Evolutionary conservation across 352 stramenopile genomes (phyloP).

Genomic region (Phytophthora kernoviae): DNA sequence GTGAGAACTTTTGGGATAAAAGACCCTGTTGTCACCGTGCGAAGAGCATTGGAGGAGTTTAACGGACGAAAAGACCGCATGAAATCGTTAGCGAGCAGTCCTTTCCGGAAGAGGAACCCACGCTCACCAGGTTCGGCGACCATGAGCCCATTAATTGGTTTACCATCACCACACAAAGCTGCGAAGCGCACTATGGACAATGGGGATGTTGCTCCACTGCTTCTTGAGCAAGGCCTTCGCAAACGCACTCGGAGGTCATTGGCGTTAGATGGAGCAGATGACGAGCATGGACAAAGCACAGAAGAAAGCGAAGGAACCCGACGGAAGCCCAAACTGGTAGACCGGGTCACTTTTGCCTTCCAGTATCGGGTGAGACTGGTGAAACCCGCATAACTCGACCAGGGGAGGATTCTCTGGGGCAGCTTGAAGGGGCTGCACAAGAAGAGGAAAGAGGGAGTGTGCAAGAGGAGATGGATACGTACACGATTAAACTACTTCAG

Average conservation of each 20-base stretch:
- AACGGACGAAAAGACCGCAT: slow-evolving; percentile 43
- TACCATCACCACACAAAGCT: slow-evolving; percentile 35
- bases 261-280: slow-evolving; percentile 23
- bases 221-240: slow-evolving; percentile 37
- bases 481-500: slow-evolving; percentile 65
- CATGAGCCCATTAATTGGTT: slow-evolving; percentile 27
- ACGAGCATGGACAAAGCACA: slow-evolving; percentile 10
- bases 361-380: slow-evolving; percentile 29
- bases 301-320: slow-evolving; percentile 19
- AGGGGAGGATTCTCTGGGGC: slow-evolving; percentile 60
- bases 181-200: slow-evolving; percentile 39
- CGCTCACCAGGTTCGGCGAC: slow-evolving; percentile 19
- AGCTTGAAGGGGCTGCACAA: slow-evolving; percentile 15
- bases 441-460: slow-evolving; percentile 28
- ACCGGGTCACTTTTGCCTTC: slow-evolving; percentile 59
- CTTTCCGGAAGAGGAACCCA: slow-evolving; percentile 34
- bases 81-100: slow-evolving; percentile 42
- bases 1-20: slow-evolving; percentile 68
- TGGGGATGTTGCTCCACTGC: slow-evolving; percentile 21
- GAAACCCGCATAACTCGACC: slow-evolving; percentile 51
- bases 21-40: slow-evolving; percentile 55
- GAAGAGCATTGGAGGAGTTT: slow-evolving; percentile 62
- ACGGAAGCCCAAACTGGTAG: slow-evolving; percentile 44
- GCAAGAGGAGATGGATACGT: slow-evolving; percentile 52
- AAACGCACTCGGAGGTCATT: slow-evolving; percentile 59